A percentile compares a stretch with the other conserved stretches of the same genome.
Conservation (phyloP, 768 basidiomycete species). For the Panaeolus papilionaceus region DNA sequence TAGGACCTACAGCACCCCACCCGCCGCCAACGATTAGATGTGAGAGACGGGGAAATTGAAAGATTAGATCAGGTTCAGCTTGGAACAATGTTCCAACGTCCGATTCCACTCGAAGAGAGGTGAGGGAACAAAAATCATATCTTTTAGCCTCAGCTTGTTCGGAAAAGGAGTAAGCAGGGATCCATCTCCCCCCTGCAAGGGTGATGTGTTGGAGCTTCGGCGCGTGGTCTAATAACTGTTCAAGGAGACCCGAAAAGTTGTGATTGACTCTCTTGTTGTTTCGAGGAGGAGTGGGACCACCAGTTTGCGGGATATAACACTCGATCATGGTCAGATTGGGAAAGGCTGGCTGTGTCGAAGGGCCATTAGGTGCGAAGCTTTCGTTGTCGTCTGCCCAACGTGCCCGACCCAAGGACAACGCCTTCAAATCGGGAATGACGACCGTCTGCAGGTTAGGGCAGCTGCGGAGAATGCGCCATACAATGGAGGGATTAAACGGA, state of each 20-base stretch:
- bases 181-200: neutral
- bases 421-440: slow-evolving; percentile 1
- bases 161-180: neutral
- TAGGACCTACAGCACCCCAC: neutral
- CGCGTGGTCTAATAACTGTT: neutral
- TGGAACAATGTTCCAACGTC: neutral
- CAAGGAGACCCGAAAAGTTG: neutral
- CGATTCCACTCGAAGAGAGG: neutral
- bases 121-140: neutral
- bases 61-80: neutral
- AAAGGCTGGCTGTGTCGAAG: neutral
- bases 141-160: neutral
- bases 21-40: neutral
- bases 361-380: neutral
- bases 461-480: slow-evolving; percentile 17
- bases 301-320: neutral
- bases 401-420: slow-evolving; percentile 17
- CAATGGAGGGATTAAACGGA: slow-evolving; percentile 19
- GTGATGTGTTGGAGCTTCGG: neutral
- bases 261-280: neutral
- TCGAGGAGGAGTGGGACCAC: neutral
- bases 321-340: slow-evolving; percentile 11
- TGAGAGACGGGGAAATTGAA: neutral
- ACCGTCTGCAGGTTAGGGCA: neutral
- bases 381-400: slow-evolving; percentile 15